A percentile compares a stretch with the other conserved stretches of the same genome.
Conservation (phyloP, 257 asterid species). For the Solanum boliviense region DNA sequence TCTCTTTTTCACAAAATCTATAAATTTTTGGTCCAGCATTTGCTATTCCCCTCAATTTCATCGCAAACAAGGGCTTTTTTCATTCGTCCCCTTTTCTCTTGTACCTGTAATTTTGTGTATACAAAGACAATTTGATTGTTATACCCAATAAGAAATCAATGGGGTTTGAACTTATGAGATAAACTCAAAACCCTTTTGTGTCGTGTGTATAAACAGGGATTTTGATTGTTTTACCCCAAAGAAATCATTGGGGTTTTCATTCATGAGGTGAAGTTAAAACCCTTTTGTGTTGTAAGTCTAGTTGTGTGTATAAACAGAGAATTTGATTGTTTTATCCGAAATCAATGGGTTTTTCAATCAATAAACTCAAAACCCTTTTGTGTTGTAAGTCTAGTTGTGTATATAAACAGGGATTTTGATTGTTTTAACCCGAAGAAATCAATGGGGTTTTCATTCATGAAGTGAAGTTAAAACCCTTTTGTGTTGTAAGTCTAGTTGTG, state of each 20-base stretch:
- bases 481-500: background rate
- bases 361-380: background rate
- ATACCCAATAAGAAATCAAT: background rate
- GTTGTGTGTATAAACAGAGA: background rate
- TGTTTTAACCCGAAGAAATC: background rate
- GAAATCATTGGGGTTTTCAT: background rate
- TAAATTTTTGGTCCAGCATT: background rate
- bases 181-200: background rate
- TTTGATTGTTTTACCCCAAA: background rate
- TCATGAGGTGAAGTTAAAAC: background rate
- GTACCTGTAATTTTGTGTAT: background rate
- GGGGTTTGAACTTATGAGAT: background rate
- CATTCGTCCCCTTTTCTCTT: background rate
- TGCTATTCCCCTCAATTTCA: conserved; percentile 6
- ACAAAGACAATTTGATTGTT: background rate
- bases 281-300: background rate
- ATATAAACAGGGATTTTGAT: background rate
- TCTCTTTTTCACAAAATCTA: background rate
- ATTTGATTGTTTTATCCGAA: background rate
- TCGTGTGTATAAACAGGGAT: background rate
- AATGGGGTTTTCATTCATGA: background rate
- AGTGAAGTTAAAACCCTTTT: background rate
- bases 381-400: background rate
- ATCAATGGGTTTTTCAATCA: background rate
- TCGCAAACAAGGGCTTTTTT: background rate